Evolutionary conservation across 1,284 basidiomycete species (phyloP), one percentile per base, ranked within the genome.

Genomic region (Sphaerobolus stellatus): DNA sequence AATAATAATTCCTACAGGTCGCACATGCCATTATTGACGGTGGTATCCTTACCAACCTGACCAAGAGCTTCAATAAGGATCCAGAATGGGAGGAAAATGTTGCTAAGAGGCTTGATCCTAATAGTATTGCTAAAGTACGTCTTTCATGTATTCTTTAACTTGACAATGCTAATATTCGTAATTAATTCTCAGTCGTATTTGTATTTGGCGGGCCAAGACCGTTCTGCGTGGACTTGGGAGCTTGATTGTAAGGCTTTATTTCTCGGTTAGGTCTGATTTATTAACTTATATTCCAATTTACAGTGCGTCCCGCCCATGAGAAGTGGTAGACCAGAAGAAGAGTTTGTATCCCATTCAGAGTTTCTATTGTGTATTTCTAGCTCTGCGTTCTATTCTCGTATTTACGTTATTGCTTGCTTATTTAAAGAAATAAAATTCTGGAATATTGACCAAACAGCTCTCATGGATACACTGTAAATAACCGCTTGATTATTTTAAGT

Each of bases 201-300:
- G 25, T 73, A 74, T 59, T 68, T 78, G 25, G 66, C 65, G 1
- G 67, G 75, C 57, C 78, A 81, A 59, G 72, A 75, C 31, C 64
- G 71, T 4, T 75, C 73, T 28, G 74, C 76, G 0, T 80, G 76
- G 75, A 79, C 79, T 1, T 77, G 76, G 72, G 78, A 80, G 62
- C 66, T 80, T 52, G 78, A 80, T 56, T 56, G 70, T 70, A 61
- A 58, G n/a, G 71, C 28, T 28, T n/a, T 20, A 43, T 24, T 24
- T 2, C 29, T 20, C 22, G 11, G 47, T 5, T 33, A 1, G 48
- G 30, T 8, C 14, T 22, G 25, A 22, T 45, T 33, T 33, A 29
- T 31, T 33, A n/a, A 18, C 9, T n/a, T 27, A 27, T 16, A 31
- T 34, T 27, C 41, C 6, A 6, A 41, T 50, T 43, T 44, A 3